Percentiles rank a stretch among this genome's conserved stretches.
Conservation (phyloP, 2,329 filamentous ascomycete genomes). For the Escovopsis sp. region DNA sequence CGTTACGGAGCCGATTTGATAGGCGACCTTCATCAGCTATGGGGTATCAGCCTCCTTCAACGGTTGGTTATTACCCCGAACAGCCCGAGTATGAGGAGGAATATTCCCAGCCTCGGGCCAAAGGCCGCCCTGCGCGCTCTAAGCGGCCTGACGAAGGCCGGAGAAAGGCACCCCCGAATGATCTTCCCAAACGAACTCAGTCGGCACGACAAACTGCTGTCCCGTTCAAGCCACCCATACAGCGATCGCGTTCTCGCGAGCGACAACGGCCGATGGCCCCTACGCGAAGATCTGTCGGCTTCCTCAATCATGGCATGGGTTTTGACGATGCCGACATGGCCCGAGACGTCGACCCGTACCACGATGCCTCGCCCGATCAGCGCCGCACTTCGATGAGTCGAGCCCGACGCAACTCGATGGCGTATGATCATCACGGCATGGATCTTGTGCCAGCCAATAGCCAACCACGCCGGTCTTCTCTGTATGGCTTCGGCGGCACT, state of each 20-base stretch:
- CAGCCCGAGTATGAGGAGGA: conserved; percentile 26
- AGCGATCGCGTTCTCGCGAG: conserved; percentile 10
- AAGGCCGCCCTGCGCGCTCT: conserved; percentile 28
- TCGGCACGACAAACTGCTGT: conserved; percentile 16
- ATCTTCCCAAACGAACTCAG: conserved; percentile 20
- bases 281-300: conserved; percentile 18
- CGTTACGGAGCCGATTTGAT: conserved; percentile 21
- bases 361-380: conserved; percentile 24
- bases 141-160: conserved; percentile 31
- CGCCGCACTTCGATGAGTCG: conserved; percentile 18
- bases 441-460: conserved; percentile 25
- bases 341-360: conserved; percentile 21
- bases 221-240: conserved; percentile 17
- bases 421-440: conserved; percentile 24
- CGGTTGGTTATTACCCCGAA: conserved; percentile 20
- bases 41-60: conserved; percentile 14
- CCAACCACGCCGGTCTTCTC: conserved; percentile 24
- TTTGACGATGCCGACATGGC: conserved; percentile 25
- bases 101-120: conserved; percentile 17
- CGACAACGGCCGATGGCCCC: conserved; percentile 16
- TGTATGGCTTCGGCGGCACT: conserved; percentile 22
- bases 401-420: conserved; percentile 19
- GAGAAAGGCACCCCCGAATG: conserved; percentile 34
- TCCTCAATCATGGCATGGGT: conserved; percentile 14
- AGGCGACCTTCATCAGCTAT: conserved; percentile 24